Conservation (phyloP, 768 basidiomycete genomes). For the Kwoniella dejecticola region DNA sequence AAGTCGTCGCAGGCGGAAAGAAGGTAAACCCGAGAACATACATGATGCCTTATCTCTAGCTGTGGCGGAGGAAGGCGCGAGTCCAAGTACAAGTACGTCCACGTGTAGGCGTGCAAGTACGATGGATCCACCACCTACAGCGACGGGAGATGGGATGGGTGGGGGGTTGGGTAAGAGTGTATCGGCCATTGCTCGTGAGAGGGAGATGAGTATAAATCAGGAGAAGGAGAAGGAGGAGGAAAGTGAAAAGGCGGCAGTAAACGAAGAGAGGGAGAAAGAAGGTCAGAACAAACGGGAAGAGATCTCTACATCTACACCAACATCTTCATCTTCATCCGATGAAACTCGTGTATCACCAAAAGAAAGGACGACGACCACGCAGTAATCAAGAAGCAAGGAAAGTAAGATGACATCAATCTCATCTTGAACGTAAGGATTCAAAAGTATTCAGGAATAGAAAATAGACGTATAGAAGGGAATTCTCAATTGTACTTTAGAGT, state of each 20-base stretch:
- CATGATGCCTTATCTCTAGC: neutral
- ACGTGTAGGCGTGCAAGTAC: too few relatives aligned
- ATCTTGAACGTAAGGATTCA: too few relatives aligned
- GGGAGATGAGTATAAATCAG: neutral
- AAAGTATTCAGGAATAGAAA: too few relatives aligned
- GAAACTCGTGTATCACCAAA: too few relatives aligned
- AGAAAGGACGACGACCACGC: too few relatives aligned
- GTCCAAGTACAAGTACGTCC: neutral
- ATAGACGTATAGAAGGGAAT: too few relatives aligned
- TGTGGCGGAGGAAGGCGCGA: neutral
- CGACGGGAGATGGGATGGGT: conserved; percentile 16
- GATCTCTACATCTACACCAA: too few relatives aligned
- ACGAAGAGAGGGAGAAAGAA: neutral
- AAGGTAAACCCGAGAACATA: conserved; percentile 18
- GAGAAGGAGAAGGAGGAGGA: neutral
- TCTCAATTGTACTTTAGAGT: too few relatives aligned
- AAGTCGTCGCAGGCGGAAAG: conserved; percentile 28
- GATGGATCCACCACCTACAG: conserved; percentile 1
- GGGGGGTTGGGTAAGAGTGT: conserved; percentile 9
- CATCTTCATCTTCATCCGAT: too few relatives aligned
- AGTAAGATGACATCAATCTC: too few relatives aligned
- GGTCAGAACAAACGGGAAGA: neutral
- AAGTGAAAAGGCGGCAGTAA: neutral
- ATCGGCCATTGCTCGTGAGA: conserved; percentile 7
- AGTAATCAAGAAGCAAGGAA: too few relatives aligned